A percentile compares a stretch with the other conserved stretches of the same genome.
Evolutionary conservation across 345 rosid species (phyloP).

Genomic region (Cardamine occulta): DNA sequence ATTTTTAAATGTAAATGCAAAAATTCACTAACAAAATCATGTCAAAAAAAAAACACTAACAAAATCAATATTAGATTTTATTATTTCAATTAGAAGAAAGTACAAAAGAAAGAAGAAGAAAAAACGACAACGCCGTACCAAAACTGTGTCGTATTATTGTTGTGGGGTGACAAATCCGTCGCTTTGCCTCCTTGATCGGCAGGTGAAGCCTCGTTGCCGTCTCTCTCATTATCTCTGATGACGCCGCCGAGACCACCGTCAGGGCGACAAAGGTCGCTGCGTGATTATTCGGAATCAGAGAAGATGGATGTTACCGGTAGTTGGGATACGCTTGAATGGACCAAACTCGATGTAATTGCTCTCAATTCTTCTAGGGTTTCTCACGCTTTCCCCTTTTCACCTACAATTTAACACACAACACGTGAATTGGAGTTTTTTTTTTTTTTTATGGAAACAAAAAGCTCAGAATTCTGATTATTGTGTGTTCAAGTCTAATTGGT

Average conservation of each 20-base stretch:
- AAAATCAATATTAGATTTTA: neutral
- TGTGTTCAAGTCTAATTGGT: neutral
- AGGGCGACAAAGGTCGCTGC: conserved; percentile 52
- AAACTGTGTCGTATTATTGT: conserved; percentile 37
- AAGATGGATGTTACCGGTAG: conserved; percentile 72
- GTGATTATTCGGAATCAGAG: conserved; percentile 54
- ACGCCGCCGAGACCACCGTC: conserved; percentile 51
- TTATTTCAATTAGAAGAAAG: neutral
- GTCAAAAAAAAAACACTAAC: too few relatives aligned
- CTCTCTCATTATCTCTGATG: conserved; percentile 33
- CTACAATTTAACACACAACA: neutral
- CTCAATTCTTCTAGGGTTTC: conserved; percentile 36
- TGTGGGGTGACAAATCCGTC: conserved; percentile 27
- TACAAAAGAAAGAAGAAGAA: neutral
- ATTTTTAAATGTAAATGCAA: too few relatives aligned
- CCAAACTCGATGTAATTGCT: conserved; percentile 62
- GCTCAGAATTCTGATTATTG: neutral
- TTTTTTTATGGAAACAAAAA: neutral
- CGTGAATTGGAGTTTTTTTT: conserved; percentile 24
- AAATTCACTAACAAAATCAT: conserved; percentile 3
- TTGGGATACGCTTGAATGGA: conserved; percentile 93
- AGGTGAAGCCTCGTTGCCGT: conserved; percentile 37
- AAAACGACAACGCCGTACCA: conserved; percentile 25
- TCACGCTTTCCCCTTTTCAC: neutral
- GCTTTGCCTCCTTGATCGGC: conserved; percentile 35